Evolutionary conservation across 306 rosid genomes (phyloP).

Genomic region (Echinosophora koreensis): DNA sequence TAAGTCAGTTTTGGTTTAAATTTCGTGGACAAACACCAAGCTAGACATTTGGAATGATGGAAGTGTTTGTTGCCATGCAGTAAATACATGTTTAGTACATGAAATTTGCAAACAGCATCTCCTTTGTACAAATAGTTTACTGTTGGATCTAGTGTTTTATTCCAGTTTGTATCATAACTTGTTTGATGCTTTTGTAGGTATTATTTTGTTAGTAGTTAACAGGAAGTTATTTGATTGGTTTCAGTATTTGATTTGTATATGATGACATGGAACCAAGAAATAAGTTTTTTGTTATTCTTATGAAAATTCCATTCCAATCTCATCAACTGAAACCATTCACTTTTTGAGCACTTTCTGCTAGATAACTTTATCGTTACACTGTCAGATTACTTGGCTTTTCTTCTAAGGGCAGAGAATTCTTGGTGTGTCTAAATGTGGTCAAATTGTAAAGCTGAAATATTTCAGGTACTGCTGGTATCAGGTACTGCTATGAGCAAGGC

Average conservation of each 20-base stretch:
- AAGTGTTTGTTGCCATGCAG: conserved; percentile 32
- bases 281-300: conserved; percentile 25
- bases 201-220: conserved; percentile 47
- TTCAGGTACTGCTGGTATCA: neutral
- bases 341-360: conserved; percentile 31
- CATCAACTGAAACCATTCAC: conserved; percentile 1
- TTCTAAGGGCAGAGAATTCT: conserved; percentile 10
- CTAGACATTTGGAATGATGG: conserved; percentile 17
- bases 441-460: neutral
- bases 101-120: conserved; percentile 44
- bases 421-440: conserved; percentile 1
- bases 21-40: conserved; percentile 32
- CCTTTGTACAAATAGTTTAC: conserved; percentile 51
- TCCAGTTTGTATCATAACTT: conserved; percentile 47
- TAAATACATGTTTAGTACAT: conserved; percentile 34
- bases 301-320: conserved; percentile 22
- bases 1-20: conserved; percentile 45
- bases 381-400: conserved; percentile 10
- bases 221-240: conserved; percentile 41
- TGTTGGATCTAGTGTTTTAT: conserved; percentile 37
- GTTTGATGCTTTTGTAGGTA: conserved; percentile 52
- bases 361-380: conserved; percentile 10
- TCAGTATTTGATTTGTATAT: conserved; percentile 48
- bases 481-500: neutral
- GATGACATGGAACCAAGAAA: conserved; percentile 45